Evolutionary conservation across 2,329 filamentous ascomycete species (phyloP), one percentile per base, ranked within the genome.

Genomic region (Neoascochyta sp.): DNA sequence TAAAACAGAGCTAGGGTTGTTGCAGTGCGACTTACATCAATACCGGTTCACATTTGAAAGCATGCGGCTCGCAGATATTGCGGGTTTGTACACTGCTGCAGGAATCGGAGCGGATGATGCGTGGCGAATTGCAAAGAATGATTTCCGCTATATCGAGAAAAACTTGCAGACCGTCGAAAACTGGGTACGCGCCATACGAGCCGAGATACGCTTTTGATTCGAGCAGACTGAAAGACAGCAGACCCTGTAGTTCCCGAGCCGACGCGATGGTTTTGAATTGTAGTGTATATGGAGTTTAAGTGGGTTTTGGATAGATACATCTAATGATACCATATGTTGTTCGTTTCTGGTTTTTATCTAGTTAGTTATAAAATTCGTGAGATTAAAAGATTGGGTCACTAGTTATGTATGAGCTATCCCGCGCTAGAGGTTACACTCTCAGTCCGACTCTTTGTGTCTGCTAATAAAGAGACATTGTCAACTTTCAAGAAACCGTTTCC

Each of bases 1-100:
- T 2, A 41, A 36, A 16, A 43, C 34, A 1, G 41, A 47, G 27
- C 27, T 49, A 3, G 25, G 43, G 3, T 38, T 49, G 36, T 14
- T 45, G 13, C 29, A 36, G 16, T 14, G 28, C 3, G 43, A 47
- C 8, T 18, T 47, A 6, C 16, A 27, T 7, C 22, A 32, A 3
- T 49, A 47, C 10, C 27, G 36, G 1, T 16, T 11, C 9, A 20
- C 47, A 0, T 31, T 34, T 2, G 32, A 25, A 7, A 16, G 24
- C 2, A 31, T 47, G 4, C 17, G 37, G n/a, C 29, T 45, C 2
- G 39, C 30, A 4, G 41, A 43, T 28, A 16, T 49, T 2, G 34
- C 37, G 6, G 43, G 31, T 9, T 25, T 45, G 15, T 47, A 49
- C 20, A 22, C 41, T 1, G 31, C 37, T 6, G 41, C 39, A 9